Evolutionary conservation across 2,329 filamentous ascomycete genomes (phyloP).

Genomic region (Colletotrichum agaves): DNA sequence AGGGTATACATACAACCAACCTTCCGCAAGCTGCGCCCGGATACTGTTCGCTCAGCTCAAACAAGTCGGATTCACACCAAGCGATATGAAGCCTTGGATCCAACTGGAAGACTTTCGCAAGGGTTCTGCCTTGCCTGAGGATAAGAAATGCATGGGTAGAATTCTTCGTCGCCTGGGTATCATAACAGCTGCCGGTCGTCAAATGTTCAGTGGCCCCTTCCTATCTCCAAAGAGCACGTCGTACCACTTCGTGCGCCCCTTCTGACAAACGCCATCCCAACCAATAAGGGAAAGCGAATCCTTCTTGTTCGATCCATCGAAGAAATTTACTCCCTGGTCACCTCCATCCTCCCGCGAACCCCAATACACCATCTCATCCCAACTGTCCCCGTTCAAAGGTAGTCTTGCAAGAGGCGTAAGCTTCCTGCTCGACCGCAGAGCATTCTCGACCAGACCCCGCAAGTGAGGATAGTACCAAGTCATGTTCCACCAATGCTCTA

Average conservation of each 20-base stretch:
- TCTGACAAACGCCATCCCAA: constrained; percentile 50
- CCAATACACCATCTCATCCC: constrained; percentile 41
- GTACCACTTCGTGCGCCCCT: constrained; percentile 44
- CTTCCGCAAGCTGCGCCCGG: no score
- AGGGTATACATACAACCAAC: no score
- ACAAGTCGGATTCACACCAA: no score
- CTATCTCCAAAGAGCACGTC: constrained; percentile 48
- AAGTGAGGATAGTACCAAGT: constrained; percentile 50
- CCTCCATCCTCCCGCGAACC: constrained; percentile 34
- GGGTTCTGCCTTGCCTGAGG: no score
- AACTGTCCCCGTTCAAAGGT: constrained; percentile 1
- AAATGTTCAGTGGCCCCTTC: constrained; percentile 39
- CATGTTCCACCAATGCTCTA: constrained; percentile 49
- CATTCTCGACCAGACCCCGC: constrained; percentile 44
- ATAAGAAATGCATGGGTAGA: no score
- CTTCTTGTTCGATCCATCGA: constrained; percentile 39
- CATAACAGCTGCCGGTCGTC: background rate
- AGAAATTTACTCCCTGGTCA: constrained; percentile 37
- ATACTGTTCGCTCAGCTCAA: no score
- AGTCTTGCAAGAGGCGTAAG: constrained; percentile 40
- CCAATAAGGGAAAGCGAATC: constrained; percentile 41
- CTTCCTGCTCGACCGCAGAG: constrained; percentile 39
- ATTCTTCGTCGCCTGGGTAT: no score
- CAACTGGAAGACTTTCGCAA: no score
- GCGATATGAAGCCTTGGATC: no score